Evolutionary conservation across 2,329 filamentous ascomycete genomes (phyloP), one percentile per base, ranked within the genome.

Genomic region (Byssothecium circinans): DNA sequence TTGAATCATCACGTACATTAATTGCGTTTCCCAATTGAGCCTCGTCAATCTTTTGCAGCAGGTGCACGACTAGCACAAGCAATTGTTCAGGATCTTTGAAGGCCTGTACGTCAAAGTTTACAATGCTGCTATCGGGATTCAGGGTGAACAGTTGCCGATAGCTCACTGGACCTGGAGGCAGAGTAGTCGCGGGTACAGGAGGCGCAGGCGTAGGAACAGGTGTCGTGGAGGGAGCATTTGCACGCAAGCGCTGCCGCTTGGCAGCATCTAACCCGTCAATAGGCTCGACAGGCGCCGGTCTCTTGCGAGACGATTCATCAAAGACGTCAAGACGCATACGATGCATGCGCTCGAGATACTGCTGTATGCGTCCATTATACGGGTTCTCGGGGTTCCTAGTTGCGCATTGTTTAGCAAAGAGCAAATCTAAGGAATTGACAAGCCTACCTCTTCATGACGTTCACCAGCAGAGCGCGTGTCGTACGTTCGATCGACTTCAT

Each of bases 401-500:
- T 3, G 27, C 15, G 49, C 42, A 23, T 38, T 51, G 35, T 45
- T 18, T 5, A 38, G 40, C 8, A 38, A 12, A 8, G 17, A 19
- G n/a, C 19, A 27, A 18, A 49, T 22, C 12, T 41, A 10, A 8
- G 17, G 10, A 20, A 35, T 19, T 8, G 56, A 46, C 53, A 5
- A 40, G 29, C 77, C 57, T 78, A 89, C 86, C 84, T 82, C 74
- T 92, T 92, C 57, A 87, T 78, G 43, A 96, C 77, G 71, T 96
- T 91, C 43, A 91, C 81, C 32, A 97, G 78, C 38, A 99, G 75
- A 57, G 91, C 84, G 61, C 91, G 83, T 2, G 88, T 88, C 19
- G 94, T 99, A 67, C 95, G 90, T 70, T 96, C 92, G 84, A 99
- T 94, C 4, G 92, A 97, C 71, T 86, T 90, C 52, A 95, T 81